Base-by-base conservation (phyloP, 345 rosid genomes). In the Salix udensis region DNA sequence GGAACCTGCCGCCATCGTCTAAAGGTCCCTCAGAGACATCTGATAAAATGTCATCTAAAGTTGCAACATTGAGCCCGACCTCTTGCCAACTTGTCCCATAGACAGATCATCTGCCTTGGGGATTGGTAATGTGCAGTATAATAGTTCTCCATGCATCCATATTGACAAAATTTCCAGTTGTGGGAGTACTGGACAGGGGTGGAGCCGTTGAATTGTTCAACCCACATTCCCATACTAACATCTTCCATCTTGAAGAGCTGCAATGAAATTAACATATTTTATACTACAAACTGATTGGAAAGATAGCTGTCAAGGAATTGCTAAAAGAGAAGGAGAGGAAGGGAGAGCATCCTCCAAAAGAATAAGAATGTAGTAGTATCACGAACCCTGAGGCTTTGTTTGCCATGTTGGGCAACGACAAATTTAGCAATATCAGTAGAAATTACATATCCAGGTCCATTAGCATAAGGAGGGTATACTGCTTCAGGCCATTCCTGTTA, bases 181-280 rank as follows among this genome's bases (percentile, higher is more conserved):
- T 96, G 99, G 4, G 97, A 91, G 82, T 93, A 93, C 70, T 91
- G 97, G 4, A 96, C 99, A 3, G 90, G 48, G 3, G 42, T 72
- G 0, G 94, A 60, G 37, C 88, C 65, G 80, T 93, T 96, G 86
- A 88, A 92, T 79, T 91, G 89, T 88, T 90, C 92, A 55, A 96
- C 92, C 99, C 99, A 96, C 94, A 92, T 84, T 82, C 99, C 98
- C 98, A 96, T 93, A 78, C 98, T 96, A 73, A 93, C 98, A 87
- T 96, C 94, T 86, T 96, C 97, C 99, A 96, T 96, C 90, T 91
- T 96, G 86, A 96, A 96, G 48, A 92, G 90, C 97, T 91, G 91
- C 73, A 75, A 76, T 60, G 74, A 81, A 11, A 64, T 31, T 65
- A 80, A n/a, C n/a, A 50, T 30, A 18, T 69, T 37, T 16, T 66